phyloP scores from a whole-genome alignment of 768 basidiomycete species.

The Calocybe indica region DNA sequence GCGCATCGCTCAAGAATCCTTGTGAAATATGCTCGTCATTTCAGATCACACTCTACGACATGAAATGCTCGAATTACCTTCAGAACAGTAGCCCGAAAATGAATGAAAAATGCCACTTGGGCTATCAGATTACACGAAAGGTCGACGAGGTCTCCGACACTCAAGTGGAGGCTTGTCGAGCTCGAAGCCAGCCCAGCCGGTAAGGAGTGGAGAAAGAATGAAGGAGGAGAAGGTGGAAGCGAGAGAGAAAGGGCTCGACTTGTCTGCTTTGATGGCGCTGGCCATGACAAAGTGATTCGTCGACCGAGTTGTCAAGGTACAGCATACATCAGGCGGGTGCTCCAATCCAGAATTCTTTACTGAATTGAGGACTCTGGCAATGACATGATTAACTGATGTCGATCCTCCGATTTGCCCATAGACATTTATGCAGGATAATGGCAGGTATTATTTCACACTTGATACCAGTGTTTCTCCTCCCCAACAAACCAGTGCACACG shows the following conservation, averaged over 20 bases:
- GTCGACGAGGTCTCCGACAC: slow-evolving; percentile 13
- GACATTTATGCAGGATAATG: slow-evolving; percentile 5
- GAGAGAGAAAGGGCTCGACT: neutral
- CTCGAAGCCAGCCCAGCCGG: slow-evolving; percentile 23
- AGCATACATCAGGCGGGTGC: no score
- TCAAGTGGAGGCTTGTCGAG: slow-evolving; percentile 18
- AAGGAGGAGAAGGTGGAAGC: slow-evolving; percentile 12
- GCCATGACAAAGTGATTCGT: no score
- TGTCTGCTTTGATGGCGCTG: neutral
- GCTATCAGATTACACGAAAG: slow-evolving; percentile 15
- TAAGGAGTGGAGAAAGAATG: slow-evolving; percentile 17
- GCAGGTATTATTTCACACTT: slow-evolving; percentile 28
- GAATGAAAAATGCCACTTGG: slow-evolving; percentile 37
- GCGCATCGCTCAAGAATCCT: slow-evolving; percentile 10
- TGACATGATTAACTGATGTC: no score
- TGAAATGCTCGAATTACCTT: slow-evolving; percentile 4
- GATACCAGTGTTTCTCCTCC: slow-evolving; percentile 60
- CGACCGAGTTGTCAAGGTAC: no score
- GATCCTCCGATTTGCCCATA: no score
- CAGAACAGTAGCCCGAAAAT: slow-evolving; percentile 5
- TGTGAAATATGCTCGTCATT: neutral
- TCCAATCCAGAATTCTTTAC: no score
- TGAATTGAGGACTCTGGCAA: no score
- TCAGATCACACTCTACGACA: neutral
- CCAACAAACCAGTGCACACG: slow-evolving; percentile 53